These are phyloP conservation scores for Trypanosoma lewisi DNA, from an alignment of 208 protist genomes.

Conservation along the genomic window DNA sequence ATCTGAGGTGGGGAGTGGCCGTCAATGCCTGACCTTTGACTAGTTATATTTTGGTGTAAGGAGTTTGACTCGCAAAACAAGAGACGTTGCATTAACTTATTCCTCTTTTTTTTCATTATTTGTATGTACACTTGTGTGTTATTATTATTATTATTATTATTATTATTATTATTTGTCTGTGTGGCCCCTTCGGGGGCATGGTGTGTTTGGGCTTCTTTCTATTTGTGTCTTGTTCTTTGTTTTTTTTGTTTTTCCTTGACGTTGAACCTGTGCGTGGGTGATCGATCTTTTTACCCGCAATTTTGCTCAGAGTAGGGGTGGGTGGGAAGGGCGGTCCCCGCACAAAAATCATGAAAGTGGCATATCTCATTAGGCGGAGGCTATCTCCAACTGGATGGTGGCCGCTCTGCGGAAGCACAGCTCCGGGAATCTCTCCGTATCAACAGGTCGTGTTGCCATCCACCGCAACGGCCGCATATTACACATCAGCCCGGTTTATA, in stretches of 20 bases:
- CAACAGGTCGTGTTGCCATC: background rate
- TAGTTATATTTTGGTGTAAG: too few relatives aligned
- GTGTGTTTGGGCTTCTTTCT: background rate
- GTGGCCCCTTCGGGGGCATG: too few relatives aligned
- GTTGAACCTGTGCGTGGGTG: too few relatives aligned
- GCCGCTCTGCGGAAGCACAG: background rate
- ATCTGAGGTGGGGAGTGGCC: too few relatives aligned
- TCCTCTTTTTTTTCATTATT: slow-evolving; percentile 19
- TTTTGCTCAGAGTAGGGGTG: too few relatives aligned
- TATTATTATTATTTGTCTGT: slow-evolving; percentile 5
- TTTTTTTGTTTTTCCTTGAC: too few relatives aligned
- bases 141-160: slow-evolving; percentile 1
- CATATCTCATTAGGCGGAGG: background rate
- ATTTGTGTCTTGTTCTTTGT: slow-evolving; percentile 7
- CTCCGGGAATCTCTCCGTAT: background rate
- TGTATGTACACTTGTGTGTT: slow-evolving; percentile 15
- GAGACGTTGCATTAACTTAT: slow-evolving; percentile 1
- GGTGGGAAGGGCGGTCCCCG: background rate
- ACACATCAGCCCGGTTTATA: slow-evolving; percentile 10
- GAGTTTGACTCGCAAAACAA: slow-evolving; percentile 5
- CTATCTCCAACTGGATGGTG: background rate
- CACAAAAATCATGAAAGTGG: background rate
- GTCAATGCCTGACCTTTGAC: too few relatives aligned
- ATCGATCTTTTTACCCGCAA: slow-evolving; percentile 10
- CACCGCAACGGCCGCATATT: too few relatives aligned